Percentiles rank a stretch among this genome's conserved stretches.
Evolutionary conservation across 257 asterid species (phyloP).

Genomic region (Solanum pinnatisectum): DNA sequence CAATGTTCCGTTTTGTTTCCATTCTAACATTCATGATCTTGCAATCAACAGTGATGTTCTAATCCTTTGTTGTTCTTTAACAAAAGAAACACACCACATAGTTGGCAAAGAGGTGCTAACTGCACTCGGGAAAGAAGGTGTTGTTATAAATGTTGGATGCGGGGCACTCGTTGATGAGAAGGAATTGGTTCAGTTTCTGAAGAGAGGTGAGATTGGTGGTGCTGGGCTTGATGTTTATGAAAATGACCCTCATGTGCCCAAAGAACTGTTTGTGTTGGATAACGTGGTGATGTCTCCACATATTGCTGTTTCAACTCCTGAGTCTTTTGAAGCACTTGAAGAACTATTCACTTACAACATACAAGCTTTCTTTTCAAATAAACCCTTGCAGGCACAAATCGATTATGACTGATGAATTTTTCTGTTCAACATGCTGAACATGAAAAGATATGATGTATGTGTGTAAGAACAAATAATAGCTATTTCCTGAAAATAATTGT

Average conservation of each 20-base stretch:
- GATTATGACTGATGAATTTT: conserved; percentile 1
- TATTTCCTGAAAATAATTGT: too few relatives aligned
- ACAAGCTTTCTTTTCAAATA: conserved; percentile 50
- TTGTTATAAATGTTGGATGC: conserved; percentile 54
- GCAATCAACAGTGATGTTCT: conserved; percentile 41
- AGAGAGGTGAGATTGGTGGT: conserved; percentile 54
- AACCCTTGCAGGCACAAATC: conserved; percentile 38
- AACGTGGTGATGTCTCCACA: conserved; percentile 68
- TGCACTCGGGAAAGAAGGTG: conserved; percentile 43
- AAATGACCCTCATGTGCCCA: conserved; percentile 57
- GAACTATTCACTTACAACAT: conserved; percentile 23
- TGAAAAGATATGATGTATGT: background rate
- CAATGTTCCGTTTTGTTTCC: conserved; percentile 21
- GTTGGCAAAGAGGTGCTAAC: conserved; percentile 34
- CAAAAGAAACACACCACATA: conserved; percentile 43
- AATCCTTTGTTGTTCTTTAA: conserved; percentile 39
- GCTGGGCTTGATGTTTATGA: conserved; percentile 78
- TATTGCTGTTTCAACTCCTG: conserved; percentile 24
- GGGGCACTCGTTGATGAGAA: conserved; percentile 54
- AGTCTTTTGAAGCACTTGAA: conserved; percentile 20
- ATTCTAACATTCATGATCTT: conserved; percentile 30
- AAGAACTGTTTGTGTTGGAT: conserved; percentile 37
- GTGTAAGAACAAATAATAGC: too few relatives aligned
- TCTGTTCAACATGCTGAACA: background rate
- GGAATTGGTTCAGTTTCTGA: conserved; percentile 43